Base-by-base conservation (phyloP, 352 stramenopile genomes). In the Blastocystis sp. region DNA sequence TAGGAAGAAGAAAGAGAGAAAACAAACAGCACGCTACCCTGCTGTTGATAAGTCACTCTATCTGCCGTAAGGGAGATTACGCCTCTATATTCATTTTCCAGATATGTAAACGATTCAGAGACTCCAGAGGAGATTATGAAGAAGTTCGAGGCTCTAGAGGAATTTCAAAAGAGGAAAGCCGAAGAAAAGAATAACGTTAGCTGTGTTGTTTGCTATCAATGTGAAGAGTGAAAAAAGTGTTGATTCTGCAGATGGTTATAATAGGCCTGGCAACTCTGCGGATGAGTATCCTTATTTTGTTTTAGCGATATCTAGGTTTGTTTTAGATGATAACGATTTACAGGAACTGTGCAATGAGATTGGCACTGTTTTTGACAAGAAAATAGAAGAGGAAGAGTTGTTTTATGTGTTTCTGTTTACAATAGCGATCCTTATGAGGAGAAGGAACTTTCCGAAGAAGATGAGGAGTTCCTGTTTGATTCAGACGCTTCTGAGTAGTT, bases 81-180 rank as follows among this genome's bases (percentile, higher is more conserved):
- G 50, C 20, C 2, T 59, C 11, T 59, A 59, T 59, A 59, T 3
- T 59, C 1, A 59, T 59, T 59, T 59, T 59, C 1, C 47, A 85
- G 73, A 50, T 89, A 89, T 78, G 78, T 89, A 13, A 59, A 78
- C 34, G 78, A 89, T 76, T 64, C 39, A 3, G 56, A 62, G 39
- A 76, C 63, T 56, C 63, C 66, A 3, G 78, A 89, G 24, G 56
- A 89, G 63, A 89, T 89, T 78, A 89, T 89, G 78, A 89, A 89
- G 78, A 89, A 89, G 53, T 89, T 89, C 24, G 78, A 89, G 55
- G 78, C 47, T 13, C 43, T 89, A 47, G 78, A 89, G 30, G 63
- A 73, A 78, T 76, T 89, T 76, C 78, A 89, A 89, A 78, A 78
- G 45, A 79, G 47, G 18, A 89, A 89, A 45, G 66, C 78, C 0